Evolutionary conservation across 129 eudicot species (phyloP), one percentile per base, ranked within the genome.

Genomic region (Heracleum sosnowskyi): DNA sequence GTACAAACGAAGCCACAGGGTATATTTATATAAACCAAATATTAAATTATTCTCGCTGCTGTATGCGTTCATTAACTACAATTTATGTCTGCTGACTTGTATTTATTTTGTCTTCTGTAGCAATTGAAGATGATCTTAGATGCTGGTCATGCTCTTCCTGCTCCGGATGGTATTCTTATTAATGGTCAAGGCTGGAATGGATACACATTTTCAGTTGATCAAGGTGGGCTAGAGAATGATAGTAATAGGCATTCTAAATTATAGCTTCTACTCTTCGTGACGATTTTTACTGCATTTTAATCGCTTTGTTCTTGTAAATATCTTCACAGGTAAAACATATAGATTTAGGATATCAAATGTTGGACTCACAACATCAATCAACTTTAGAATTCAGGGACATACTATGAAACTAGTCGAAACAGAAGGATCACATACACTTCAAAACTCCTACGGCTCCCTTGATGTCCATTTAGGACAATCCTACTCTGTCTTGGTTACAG

Each of bases 171-270:
- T 7, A 94, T 96, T 81, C 75, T 87, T 80, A 96, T 96, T 83
- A 96, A 96, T 79, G 99, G 99, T 18, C 95, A 92, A 57, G 95
- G 97, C 42, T 96, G 97, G 97, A 92, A 92, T 77, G 99, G 99
- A 53, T 86, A 96, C 82, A 82, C 88, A 72, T 90, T 96, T 64
- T 84, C 88, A 3, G 96, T 96, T 70, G 88, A 87, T 44, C 96
- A 80, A 83, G 98, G 98, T 93, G 96, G 85, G 74, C 10, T 64
- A n/a, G 11, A 17, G 16, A 18, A 15, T n/a, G 4, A 17, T 72
- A 57, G 66, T n/a, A 36, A 28, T 73, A 44, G 44, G 20, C 16
- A 11, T 0, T 35, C 71, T 18, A n/a, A 45, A 11, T 4, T 9
- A 8, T 33, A 15, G 2, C 40, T 31, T 36, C 40, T 44, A 24